Base-by-base conservation (phyloP, 441 rosid species). In the Breynia disticha region DNA sequence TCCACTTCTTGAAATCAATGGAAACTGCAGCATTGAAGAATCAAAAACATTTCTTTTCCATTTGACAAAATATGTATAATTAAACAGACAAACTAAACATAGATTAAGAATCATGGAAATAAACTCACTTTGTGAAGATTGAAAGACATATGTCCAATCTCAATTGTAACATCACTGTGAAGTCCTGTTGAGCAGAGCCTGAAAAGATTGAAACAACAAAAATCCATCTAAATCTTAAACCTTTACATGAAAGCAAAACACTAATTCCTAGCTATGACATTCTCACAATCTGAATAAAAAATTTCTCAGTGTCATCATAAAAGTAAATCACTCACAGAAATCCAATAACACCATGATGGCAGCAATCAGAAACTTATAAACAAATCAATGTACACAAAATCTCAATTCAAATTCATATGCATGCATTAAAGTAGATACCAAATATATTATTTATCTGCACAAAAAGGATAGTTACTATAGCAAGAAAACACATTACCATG, bases 101-200 rank as follows among this genome's bases (percentile, higher is more conserved):
- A 11, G 19, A 16, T 11, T 47, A n/a, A 17, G 11, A 44, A 11
- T 39, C 4, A 39, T 48, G n/a, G 1, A 50, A 43, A 62, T 41
- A 18, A 17, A 48, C 16, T 39, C 35, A 82, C 98, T 93, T 82
- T 91, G 69, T 88, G 98, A 38, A 91, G 83, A 66, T 81, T 81
- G 73, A 86, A 91, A 60, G 78, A 74, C 69, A 72, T 66, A 28
- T 86, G 84, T 55, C 78, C 83, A 9, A 89, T 84, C 70, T 93
- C 85, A 64, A 93, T 50, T 32, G 74, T 61, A 48, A 86, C 72
- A 66, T 93, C 98, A 12, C 91, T 81, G 48, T 82, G 83, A 63
- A 93, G 95, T 64, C 97, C 97, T 5, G 82, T 79, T 32, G 87
- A 74, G 66, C 88, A 84, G 41, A 74, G 32, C 97, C 98, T 93